These are phyloP conservation scores for Phialophora expanda DNA, from an alignment of 2,329 filamentous ascomycete genomes.

Conservation along the genomic window DNA sequence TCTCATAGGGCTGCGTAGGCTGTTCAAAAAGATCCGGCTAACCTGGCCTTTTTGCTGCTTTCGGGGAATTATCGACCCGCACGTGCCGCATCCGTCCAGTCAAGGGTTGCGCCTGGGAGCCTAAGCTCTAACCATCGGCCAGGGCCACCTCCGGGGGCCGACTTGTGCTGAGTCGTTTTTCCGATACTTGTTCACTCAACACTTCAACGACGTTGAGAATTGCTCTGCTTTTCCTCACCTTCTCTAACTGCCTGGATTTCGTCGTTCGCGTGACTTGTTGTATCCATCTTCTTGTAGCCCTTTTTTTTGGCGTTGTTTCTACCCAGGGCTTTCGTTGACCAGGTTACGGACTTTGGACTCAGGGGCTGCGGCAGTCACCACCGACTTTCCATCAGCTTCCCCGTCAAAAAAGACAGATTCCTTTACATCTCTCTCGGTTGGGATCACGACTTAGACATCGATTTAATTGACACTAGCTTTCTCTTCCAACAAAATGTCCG, in stretches of 20 bases:
- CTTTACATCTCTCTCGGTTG: not conserved
- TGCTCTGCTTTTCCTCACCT: not conserved
- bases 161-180: conserved; percentile 11
- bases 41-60: not conserved
- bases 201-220: conserved; percentile 1
- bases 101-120: not conserved
- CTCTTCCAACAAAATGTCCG: conserved; percentile 22
- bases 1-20: not conserved
- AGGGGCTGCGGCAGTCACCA: conserved; percentile 1
- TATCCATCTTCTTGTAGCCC: not conserved
- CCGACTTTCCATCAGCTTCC: not conserved
- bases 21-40: conserved; percentile 5
- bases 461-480: not conserved
- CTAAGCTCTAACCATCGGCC: not conserved
- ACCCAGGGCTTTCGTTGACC: not conserved
- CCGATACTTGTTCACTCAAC: not conserved
- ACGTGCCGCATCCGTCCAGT: conserved; percentile 6
- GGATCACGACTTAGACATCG: not conserved
- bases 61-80: conserved; percentile 4
- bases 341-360: not conserved
- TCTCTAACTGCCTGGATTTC: not conserved
- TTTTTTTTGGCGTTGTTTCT: not conserved
- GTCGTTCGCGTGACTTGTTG: not conserved
- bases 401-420: conserved; percentile 5
- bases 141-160: not conserved